phyloP scores from a whole-genome alignment of 2,329 filamentous ascomycete species.

The Clonostachys rosea region DNA sequence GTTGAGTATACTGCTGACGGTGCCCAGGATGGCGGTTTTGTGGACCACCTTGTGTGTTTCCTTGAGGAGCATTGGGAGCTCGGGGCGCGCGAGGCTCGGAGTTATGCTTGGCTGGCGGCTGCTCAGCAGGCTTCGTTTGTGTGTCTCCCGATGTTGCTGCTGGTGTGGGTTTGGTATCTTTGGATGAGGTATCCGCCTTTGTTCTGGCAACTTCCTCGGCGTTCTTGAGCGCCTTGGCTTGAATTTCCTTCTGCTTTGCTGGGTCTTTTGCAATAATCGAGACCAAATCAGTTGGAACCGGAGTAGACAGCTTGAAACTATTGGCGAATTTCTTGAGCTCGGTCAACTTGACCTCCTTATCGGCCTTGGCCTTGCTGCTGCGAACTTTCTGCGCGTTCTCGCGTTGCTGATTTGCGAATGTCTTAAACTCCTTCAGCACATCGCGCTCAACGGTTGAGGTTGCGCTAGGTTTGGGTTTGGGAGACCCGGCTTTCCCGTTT shows the following conservation, averaged over 20 bases:
- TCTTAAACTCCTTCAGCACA: constrained; percentile 59
- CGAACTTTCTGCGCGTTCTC: constrained; percentile 51
- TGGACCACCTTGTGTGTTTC: constrained; percentile 12
- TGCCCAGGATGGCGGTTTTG: constrained; percentile 37
- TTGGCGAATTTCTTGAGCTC: constrained; percentile 93
- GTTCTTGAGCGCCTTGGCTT: constrained; percentile 79
- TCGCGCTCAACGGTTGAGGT: constrained; percentile 58
- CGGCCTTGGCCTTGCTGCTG: constrained; percentile 56
- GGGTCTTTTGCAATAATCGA: constrained; percentile 96
- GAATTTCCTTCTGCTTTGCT: constrained; percentile 88
- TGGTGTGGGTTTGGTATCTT: constrained; percentile 13
- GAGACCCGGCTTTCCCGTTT: constrained; percentile 32
- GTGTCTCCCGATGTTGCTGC: constrained; percentile 14
- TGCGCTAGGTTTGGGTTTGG: constrained; percentile 43
- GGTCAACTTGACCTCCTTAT: constrained; percentile 89
- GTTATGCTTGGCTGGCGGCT: constrained; percentile 9
- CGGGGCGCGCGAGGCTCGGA: constrained; percentile 23
- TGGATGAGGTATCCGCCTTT: constrained; percentile 26
- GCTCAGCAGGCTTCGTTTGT: constrained; percentile 20
- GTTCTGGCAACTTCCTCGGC: constrained; percentile 59
- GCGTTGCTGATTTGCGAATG: constrained; percentile 54
- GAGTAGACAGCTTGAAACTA: constrained; percentile 90
- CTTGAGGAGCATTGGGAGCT: constrained; percentile 23
- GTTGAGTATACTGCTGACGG: constrained; percentile 43
- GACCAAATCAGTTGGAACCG: constrained; percentile 86